phyloP scores from a whole-genome alignment of 2,329 filamentous ascomycete genomes.

The Penicillium sp. region DNA sequence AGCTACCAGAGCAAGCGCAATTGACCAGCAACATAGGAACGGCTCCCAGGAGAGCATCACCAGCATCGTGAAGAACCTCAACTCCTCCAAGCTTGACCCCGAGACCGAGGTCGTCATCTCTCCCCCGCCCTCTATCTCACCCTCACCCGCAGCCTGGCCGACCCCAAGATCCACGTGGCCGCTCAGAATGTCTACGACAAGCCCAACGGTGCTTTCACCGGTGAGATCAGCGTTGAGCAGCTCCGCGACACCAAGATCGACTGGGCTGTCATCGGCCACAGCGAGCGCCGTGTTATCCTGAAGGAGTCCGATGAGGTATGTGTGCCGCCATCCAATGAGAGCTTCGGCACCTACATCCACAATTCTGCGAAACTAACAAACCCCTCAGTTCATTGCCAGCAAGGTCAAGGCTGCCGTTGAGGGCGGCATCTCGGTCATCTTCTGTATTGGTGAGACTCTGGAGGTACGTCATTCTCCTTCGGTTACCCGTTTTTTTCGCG shows the following conservation, averaged over 20 bases:
- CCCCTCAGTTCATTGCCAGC: conserved; percentile 64
- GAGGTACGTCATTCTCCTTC: conserved; percentile 48
- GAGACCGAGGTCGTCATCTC: conserved; percentile 84
- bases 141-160: conserved; percentile 72
- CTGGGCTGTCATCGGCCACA: conserved; percentile 92
- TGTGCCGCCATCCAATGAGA: conserved; percentile 2
- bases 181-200: conserved; percentile 98
- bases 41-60: conserved; percentile 85
- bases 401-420: conserved; percentile 94
- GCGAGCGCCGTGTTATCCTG: conserved; percentile 85
- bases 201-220: conserved; percentile 93
- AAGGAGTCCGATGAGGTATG: conserved; percentile 69
- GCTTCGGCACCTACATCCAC: not conserved
- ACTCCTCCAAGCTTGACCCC: conserved; percentile 64
- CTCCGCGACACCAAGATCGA: conserved; percentile 81
- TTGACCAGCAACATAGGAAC: conserved; percentile 61
- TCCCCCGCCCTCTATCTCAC: conserved; percentile 88
- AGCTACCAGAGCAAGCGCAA: conserved; percentile 4
- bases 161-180: conserved; percentile 72
- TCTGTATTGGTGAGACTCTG: conserved; percentile 94
- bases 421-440: conserved; percentile 82
- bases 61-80: conserved; percentile 83
- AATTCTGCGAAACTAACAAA: conserved; percentile 4
- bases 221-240: conserved; percentile 89
- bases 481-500: conserved; percentile 17